These are phyloP conservation scores for Arabis hirsuta DNA, from an alignment of 345 rosid species.

Conservation along the genomic window DNA sequence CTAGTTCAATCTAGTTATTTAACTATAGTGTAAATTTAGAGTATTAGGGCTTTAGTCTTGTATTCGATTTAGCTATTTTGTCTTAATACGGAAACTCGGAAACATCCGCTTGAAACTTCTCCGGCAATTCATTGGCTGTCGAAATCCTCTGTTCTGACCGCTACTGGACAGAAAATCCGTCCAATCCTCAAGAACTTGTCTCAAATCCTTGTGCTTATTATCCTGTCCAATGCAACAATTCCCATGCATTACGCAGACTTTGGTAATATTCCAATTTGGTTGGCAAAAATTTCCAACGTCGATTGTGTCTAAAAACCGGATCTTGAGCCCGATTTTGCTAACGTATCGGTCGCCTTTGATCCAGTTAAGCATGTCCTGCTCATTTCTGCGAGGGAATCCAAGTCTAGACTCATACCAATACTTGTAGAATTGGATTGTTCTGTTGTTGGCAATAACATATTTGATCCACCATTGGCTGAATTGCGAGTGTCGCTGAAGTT, in stretches of 20 bases:
- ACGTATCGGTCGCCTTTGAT: conserved; percentile 6
- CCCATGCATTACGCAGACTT: too few species aligned
- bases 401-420: conserved; percentile 61
- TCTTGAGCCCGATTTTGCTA: conserved; percentile 42
- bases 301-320: conserved; percentile 61
- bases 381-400: conserved; percentile 45
- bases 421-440: conserved; percentile 62
- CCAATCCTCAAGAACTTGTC: conserved; percentile 62
- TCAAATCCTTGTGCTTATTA: conserved; percentile 59
- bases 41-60: too few species aligned
- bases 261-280: conserved; percentile 50
- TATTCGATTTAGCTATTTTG: too few species aligned
- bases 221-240: conserved; percentile 58
- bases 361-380: conserved; percentile 38
- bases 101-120: conserved; percentile 12
- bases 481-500: conserved; percentile 43
- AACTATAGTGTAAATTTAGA: too few species aligned
- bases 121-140: conserved; percentile 33
- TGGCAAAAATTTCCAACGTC: conserved; percentile 72
- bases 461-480: conserved; percentile 63
- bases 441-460: conserved; percentile 51
- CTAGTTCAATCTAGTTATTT: too few species aligned
- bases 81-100: too few species aligned
- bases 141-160: neutral
- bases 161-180: conserved; percentile 32